A percentile compares a stretch with the other conserved stretches of the same genome.
Conservation (phyloP, 2,329 filamentous ascomycete genomes). For the Nemania diffusa region DNA sequence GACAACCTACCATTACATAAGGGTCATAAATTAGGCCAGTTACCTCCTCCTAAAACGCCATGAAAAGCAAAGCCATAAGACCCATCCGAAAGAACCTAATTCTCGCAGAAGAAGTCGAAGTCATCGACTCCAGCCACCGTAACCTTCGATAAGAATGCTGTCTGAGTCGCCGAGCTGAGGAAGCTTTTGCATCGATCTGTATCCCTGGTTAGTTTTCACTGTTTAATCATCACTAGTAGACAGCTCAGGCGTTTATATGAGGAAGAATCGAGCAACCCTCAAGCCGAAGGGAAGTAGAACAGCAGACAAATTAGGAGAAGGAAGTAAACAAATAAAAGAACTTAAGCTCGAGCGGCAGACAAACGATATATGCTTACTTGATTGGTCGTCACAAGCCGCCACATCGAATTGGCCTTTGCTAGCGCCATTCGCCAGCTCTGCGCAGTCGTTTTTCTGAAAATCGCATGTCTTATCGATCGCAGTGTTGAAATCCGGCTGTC, state of each 20-base stretch:
- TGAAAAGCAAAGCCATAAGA: not conserved
- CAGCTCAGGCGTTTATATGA: not conserved
- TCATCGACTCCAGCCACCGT: conserved; percentile 24
- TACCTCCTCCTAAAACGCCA: not conserved
- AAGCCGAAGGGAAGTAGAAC: not conserved
- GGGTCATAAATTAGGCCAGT: not conserved
- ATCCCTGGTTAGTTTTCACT: conserved; percentile 16
- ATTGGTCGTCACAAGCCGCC: conserved; percentile 58
- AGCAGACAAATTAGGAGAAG: too few species aligned
- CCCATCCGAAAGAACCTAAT: conserved; percentile 5
- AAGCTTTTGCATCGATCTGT: conserved; percentile 28
- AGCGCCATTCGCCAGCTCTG: conserved; percentile 53
- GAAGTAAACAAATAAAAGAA: too few species aligned
- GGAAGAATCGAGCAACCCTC: not conserved
- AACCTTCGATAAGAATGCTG: conserved; percentile 28
- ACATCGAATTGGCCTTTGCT: conserved; percentile 50
- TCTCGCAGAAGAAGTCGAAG: conserved; percentile 36
- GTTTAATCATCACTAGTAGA: not conserved
- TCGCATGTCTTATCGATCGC: conserved; percentile 59
- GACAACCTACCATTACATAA: not conserved
- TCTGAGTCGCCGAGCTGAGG: conserved; percentile 32
- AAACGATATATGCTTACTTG: conserved; percentile 50
- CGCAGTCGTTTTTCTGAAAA: conserved; percentile 61
- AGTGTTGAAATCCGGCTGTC: conserved; percentile 54
- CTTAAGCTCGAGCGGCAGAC: not conserved